Evolutionary conservation across 2,329 filamentous ascomycete genomes (phyloP).

Genomic region (Exophiala oligosperma): DNA sequence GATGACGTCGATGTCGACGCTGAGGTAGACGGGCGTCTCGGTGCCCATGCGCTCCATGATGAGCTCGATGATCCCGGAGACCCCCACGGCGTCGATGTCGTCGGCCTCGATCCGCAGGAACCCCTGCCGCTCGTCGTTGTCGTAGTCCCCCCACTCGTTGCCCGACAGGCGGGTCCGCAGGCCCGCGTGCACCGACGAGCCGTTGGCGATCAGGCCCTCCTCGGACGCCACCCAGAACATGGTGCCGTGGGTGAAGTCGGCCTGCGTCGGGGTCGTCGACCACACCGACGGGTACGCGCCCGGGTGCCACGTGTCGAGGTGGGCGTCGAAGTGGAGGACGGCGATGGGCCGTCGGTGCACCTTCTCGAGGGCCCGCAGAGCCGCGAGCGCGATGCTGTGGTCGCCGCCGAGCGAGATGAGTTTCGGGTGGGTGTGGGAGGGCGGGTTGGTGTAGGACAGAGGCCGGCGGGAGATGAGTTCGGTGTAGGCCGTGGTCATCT

Average conservation of each 20-base stretch:
- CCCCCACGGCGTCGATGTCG: slow-evolving; percentile 82
- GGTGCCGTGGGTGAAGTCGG: slow-evolving; percentile 80
- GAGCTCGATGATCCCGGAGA: slow-evolving; percentile 65
- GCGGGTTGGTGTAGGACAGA: slow-evolving; percentile 35
- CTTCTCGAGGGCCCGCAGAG: slow-evolving; percentile 64
- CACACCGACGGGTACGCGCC: slow-evolving; percentile 74
- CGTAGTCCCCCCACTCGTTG: slow-evolving; percentile 65
- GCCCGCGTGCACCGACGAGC: slow-evolving; percentile 76
- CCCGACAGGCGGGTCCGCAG: slow-evolving; percentile 74
- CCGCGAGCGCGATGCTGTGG: slow-evolving; percentile 69
- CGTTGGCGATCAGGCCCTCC: slow-evolving; percentile 76
- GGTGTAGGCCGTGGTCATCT: slow-evolving; percentile 79
- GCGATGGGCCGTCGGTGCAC: slow-evolving; percentile 64
- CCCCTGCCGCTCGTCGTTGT: slow-evolving; percentile 72
- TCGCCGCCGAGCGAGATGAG: slow-evolving; percentile 73
- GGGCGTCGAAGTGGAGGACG: slow-evolving; percentile 68
- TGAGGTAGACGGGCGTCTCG: slow-evolving; percentile 76
- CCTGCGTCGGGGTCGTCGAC: slow-evolving; percentile 58
- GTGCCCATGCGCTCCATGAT: slow-evolving; percentile 73
- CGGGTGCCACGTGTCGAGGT: slow-evolving; percentile 80
- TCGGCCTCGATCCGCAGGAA: slow-evolving; percentile 80
- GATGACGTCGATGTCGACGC: slow-evolving; percentile 77
- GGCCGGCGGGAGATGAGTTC: slow-evolving; percentile 60
- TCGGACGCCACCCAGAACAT: slow-evolving; percentile 89
- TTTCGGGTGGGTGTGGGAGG: slow-evolving; percentile 41